Evolutionary conservation across 176 grass and related monocot genomes (phyloP), one percentile per base, ranked within the genome.

Genomic region (Juncus inflexus): DNA sequence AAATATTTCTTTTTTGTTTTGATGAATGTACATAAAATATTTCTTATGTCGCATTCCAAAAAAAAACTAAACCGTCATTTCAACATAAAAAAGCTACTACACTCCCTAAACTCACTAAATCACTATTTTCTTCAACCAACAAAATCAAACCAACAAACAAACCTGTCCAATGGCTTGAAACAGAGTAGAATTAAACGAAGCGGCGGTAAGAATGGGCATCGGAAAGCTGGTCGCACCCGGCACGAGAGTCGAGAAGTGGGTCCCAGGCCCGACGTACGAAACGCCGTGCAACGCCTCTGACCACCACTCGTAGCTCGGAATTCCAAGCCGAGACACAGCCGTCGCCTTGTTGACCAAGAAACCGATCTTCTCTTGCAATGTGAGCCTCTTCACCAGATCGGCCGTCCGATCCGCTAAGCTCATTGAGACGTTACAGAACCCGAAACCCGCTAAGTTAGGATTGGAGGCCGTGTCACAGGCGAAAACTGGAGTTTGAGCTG

Each of bases 281-380:
- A 96, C 92, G 8, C 92, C 92, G 85, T 96, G 92, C 50, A 96
- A 78, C 57, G 92, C 92, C 87, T 96, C 92, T 0, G 88, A 91
- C 94, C 94, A 97, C 94, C 94, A 97, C 80, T 97, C 88, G 60
- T 92, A 97, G 15, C 57, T 72, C 50, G 94, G 88, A 80, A 97
- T 92, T 8, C 94, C 87, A 42, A 96, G 92, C 42, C 87, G 74
- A 0, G 65, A 61, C 66, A 96, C 84, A 38, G 82, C 87, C n/a
- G 55, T 38, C 55, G 83, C 79, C 78, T 79, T 77, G 87, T 81
- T 76, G 73, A 86, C 87, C 74, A 96, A 70, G 70, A 96, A 96
- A 62, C 79, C 87, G 10, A 86, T 81, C 77, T 91, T 96, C 82
- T 96, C 92, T 76, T 60, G 40, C 84, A 91, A 78, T 63, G 84